Conservation (phyloP, 305 asterid species). For the Fraxinus dipetala region DNA sequence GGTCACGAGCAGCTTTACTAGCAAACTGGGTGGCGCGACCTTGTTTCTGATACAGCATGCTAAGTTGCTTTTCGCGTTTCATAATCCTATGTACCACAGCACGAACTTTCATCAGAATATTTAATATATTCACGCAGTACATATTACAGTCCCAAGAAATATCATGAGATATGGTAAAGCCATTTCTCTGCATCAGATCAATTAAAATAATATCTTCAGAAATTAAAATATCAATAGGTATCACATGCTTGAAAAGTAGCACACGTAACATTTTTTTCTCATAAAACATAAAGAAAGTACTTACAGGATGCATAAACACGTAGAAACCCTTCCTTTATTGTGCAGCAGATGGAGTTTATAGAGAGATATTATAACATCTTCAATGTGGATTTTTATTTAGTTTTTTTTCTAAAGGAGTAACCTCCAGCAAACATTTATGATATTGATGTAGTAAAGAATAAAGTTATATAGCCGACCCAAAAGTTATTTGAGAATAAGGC, state of each 20-base stretch:
- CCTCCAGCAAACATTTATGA: not conserved
- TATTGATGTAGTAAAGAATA: not conserved
- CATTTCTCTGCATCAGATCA: not conserved
- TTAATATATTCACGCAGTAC: slow-evolving; percentile 1
- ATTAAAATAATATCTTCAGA: not conserved
- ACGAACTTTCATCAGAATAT: slow-evolving; percentile 3
- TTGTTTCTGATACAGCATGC: slow-evolving; percentile 96
- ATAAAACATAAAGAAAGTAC: not conserved
- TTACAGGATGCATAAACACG: not conserved
- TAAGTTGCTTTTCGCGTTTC: slow-evolving; percentile 97
- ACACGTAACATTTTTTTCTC: not conserved
- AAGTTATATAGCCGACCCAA: not conserved
- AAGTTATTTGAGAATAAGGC: not conserved
- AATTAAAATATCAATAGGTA: not conserved
- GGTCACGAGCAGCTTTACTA: slow-evolving; percentile 85
- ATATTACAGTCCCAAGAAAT: slow-evolving; percentile 3
- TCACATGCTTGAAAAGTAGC: not conserved
- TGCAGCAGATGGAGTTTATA: not conserved
- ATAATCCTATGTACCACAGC: slow-evolving; percentile 55
- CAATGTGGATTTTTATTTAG: not conserved
- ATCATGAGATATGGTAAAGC: slow-evolving; percentile 8
- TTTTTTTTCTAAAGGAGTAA: not conserved
- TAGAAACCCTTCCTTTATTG: not conserved
- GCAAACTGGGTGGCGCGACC: slow-evolving; percentile 98
- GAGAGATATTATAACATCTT: not conserved